A percentile compares a stretch with the other conserved stretches of the same genome.
Evolutionary conservation across 139 green algal species (phyloP).

Genomic region (Zygnema cylindricum): DNA sequence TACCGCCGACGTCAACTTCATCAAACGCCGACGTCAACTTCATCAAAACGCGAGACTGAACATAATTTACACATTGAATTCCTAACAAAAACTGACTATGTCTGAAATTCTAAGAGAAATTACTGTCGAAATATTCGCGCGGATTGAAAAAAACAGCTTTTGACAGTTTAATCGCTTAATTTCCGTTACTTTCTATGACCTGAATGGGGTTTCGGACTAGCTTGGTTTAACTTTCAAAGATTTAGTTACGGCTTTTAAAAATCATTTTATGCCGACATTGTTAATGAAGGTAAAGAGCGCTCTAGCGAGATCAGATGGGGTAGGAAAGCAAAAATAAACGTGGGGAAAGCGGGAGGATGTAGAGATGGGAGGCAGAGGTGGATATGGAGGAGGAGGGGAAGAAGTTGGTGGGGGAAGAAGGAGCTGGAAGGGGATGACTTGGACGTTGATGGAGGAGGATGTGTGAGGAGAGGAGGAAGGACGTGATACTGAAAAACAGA

Average conservation of each 20-base stretch:
- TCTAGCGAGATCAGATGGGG: constrained; percentile 53
- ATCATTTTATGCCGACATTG: constrained; percentile 75
- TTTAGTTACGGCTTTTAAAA: constrained; percentile 69
- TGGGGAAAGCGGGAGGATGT: constrained; percentile 33
- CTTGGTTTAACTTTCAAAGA: constrained; percentile 75
- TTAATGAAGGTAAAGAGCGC: constrained; percentile 63
- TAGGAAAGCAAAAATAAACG: background rate
- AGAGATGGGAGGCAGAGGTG: constrained; percentile 1
- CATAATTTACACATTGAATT: too few relatives aligned
- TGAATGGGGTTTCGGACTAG: constrained; percentile 72
- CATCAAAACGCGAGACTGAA: too few relatives aligned
- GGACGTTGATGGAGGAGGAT: constrained; percentile 53
- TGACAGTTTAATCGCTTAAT: constrained; percentile 47
- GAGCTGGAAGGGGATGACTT: too few relatives aligned
- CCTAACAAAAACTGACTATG: constrained; percentile 76
- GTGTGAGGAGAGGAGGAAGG: constrained; percentile 51
- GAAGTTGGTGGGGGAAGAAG: background rate
- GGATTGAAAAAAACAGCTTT: background rate
- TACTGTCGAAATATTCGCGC: constrained; percentile 64
- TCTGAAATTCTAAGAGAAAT: constrained; percentile 76
- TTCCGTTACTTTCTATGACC: constrained; percentile 65
- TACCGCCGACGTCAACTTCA: too few relatives aligned
- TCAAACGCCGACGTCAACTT: too few relatives aligned
- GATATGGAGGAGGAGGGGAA: constrained; percentile 4
- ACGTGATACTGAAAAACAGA: constrained; percentile 41